Evolutionary conservation across 2,329 filamentous ascomycete species (phyloP).

Genomic region (Hawksworthiomyces lignivorus): DNA sequence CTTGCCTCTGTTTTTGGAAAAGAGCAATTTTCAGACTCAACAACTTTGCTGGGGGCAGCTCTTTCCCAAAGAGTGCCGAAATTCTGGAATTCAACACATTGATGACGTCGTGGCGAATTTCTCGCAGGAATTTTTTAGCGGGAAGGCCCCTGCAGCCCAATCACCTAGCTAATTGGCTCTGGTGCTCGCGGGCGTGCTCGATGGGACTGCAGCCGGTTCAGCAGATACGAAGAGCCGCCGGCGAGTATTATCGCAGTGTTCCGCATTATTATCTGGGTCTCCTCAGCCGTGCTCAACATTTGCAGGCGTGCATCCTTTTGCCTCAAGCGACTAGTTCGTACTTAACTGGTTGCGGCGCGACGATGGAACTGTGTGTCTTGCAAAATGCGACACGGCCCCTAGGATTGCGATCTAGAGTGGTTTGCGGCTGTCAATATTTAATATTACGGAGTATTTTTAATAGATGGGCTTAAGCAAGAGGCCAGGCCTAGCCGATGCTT

Average conservation of each 20-base stretch:
- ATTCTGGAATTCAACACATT: not conserved
- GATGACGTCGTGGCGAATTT: constrained; percentile 17
- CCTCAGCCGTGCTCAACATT: too few relatives aligned
- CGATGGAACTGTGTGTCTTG: not conserved
- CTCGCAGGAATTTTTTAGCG: constrained; percentile 2
- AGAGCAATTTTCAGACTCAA: too few relatives aligned
- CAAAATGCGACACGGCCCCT: constrained; percentile 1
- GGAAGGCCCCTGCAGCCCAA: not conserved
- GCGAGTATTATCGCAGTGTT: too few relatives aligned
- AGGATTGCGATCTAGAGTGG: too few relatives aligned
- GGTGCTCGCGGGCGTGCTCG: not conserved
- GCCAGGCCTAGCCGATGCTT: too few relatives aligned
- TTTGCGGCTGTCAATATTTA: not conserved
- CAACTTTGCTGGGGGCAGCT: constrained; percentile 6
- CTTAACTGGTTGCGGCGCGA: too few relatives aligned
- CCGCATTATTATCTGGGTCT: too few relatives aligned
- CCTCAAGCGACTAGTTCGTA: too few relatives aligned
- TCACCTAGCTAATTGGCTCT: too few relatives aligned
- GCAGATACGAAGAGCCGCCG: too few relatives aligned
- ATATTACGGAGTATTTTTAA: not conserved
- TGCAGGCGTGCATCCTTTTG: too few relatives aligned
- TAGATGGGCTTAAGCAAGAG: not conserved
- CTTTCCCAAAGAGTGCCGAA: not conserved
- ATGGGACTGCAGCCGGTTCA: constrained; percentile 1
- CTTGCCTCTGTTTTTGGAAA: too few relatives aligned